Base-by-base conservation (phyloP, 2,329 filamentous ascomycete genomes). In the Ophiocordyceps sinensis region DNA sequence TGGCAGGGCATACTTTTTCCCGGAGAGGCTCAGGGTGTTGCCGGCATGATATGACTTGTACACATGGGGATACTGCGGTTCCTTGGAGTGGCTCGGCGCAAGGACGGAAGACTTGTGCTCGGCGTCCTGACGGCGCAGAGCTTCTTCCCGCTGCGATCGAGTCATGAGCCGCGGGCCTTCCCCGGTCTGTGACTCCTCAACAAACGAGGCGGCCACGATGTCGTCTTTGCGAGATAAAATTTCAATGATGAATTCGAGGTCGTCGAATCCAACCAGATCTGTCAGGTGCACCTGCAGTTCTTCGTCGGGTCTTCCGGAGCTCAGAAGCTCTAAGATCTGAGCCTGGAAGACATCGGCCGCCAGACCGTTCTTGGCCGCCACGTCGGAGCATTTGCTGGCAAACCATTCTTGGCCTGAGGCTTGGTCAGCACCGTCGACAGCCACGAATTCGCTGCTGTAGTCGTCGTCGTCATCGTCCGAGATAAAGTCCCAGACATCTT, bases 401-500 rank as follows among this genome's bases (percentile, higher is more conserved):
- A 98, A 71, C 91, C 91, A 96, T 36, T 68, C 62, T 11, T 70
- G 65, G 40, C 75, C 54, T 5, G 52, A 45, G 37, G 51, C 49
- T 29, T 50, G 54, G 26, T 54, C 53, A 8, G 50, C 47, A 11
- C 39, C 51, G 11, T 51, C 64, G 38, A 44, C 62, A 23, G 74
- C 71, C 38, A 80, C 73, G 28, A 76, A 64, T 46, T 84, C 83
- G 50, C 77, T 81, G 52, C 75, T 81, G 56, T 73, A 65, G 8
- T 73, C 68, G 42, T 80, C 79, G 17, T 77, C 76, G 21, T 82
- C 79, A 38, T 73, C 72, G 39, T 88, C 82, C 44, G 80, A 86
- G 53, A 94, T 85, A 44, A 93, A 78, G 57, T 95, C 88, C 89
- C 89, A 95, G 10, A 95, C 79, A 61, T 95, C 87, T 44, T 89